Evolutionary conservation across 768 basidiomycete species (phyloP), one percentile per base, ranked within the genome.

Genomic region (Boletus rubropictus): DNA sequence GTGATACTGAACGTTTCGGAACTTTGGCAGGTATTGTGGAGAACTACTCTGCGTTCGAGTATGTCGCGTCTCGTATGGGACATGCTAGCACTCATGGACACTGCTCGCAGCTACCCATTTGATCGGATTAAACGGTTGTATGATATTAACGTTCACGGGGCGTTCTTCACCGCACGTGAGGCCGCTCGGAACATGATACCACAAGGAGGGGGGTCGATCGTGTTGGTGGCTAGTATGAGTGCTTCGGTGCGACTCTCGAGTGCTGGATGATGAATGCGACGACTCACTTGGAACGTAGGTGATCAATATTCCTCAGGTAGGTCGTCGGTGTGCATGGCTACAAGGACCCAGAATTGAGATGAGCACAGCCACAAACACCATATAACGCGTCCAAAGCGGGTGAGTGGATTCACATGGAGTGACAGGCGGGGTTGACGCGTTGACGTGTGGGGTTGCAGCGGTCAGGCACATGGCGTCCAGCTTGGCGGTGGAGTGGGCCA

Each of bases 321-420:
- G 58, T 49, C 11, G 18, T 47, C 17, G 14, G 14, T 8, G 18
- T 14, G 21, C 47, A 5, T 15, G 18, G 14, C n/a, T n/a, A n/a
- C n/a, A n/a, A n/a, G 27, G 5, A 9, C 5, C 10, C 18, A 28
- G 25, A 31, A 15, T 34, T 47, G 31, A 47, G 37, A 3, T 44
- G 29, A 25, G 36, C 48, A 48, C 63, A 90, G 79, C 80, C 79
- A 34, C 95, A 98, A 75, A 88, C 89, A 4, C 92, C 94, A 0
- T 98, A 98, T 67, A 98, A 97, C 67, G 88, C 89, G 8, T 94
- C 92, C 17, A 97, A 94, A 72, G 90, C 90, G 29, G 89, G 85
- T 83, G 57, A 58, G 74, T 58, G 31, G 1, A 7, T 7, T 9
- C 18, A 27, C 8, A 14, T 17, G 38, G 21, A 9, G 18, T 4